Base-by-base conservation (phyloP, 176 grass and related monocot genomes). In the Leersia perrieri region DNA sequence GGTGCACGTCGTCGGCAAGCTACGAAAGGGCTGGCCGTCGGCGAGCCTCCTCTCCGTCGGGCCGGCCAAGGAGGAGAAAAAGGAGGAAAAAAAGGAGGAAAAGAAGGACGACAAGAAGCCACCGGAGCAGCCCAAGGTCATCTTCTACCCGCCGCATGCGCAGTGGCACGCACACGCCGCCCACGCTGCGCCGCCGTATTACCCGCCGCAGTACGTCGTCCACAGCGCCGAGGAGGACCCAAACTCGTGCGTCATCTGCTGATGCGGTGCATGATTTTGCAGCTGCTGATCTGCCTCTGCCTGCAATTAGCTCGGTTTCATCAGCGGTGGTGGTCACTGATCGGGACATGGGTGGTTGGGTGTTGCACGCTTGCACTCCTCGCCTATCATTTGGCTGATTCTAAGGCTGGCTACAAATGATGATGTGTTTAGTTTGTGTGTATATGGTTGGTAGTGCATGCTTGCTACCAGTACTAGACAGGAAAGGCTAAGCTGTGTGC, bases 151-250 rank as follows among this genome's bases (percentile, higher is more conserved):
- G 78, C 80, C 33, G 47, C n/a, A n/a, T n/a, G n/a, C n/a, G n/a
- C 84, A 29, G 14, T 77, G 34, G 42, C 85, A 41, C 57, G 49
- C 11, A 10, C 49, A 13, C 49, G 49, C 49, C 49, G 39, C n/a
- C n/a, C n/a, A n/a, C n/a, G 39, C 39, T 7, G 49, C 45, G 45
- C 62, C 9, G 79, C 72, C 32, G 33, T 6, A 65, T 26, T 40
- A 74, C 38, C 78, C 63, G 3, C 51, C 83, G 0, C 80, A 78
- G 23, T 90, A 94, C 79, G 29, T 33, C 79, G 87, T 85, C 75
- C 86, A 71, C 30, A 91, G 90, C 82, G 60, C 61, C 36, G 92
- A 98, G 68, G 95, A 94, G 63, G 66, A 98, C 74, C 90, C 95
- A 11, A 94, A 94, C 77, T 73, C 80, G 7, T 98, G 95, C 77